Conservation (phyloP, 148 eudicot species). For the Fagopyrum tataricum region DNA sequence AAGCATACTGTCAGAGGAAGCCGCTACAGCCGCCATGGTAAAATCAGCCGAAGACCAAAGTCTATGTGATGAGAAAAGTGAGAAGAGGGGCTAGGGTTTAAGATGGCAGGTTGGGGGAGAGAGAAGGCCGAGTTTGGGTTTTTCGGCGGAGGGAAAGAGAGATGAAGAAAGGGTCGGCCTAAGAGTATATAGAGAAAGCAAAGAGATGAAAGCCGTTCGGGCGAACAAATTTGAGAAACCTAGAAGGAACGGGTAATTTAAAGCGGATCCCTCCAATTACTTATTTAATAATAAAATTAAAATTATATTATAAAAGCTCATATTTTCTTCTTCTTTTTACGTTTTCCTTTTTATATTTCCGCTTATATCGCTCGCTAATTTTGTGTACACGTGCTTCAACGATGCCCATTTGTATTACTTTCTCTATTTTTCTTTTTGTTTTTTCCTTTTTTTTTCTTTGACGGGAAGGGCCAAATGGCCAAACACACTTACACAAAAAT, state of each 20-base stretch:
- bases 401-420: not conserved
- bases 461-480: not conserved
- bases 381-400: constrained; percentile 4
- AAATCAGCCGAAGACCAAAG: constrained; percentile 5
- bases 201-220: not conserved
- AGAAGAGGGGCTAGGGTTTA: constrained; percentile 6
- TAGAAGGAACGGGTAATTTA: constrained; percentile 13
- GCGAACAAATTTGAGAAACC: constrained; percentile 8
- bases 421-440: not conserved
- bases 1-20: constrained; percentile 16
- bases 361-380: not conserved
- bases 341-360: not conserved
- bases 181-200: not conserved
- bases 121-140: constrained; percentile 4
- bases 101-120: constrained; percentile 4
- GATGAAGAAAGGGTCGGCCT: constrained; percentile 4
- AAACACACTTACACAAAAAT: no score
- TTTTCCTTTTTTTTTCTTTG: not conserved
- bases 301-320: not conserved
- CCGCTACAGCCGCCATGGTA: constrained; percentile 15
- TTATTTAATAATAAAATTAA: not conserved
- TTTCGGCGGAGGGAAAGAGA: constrained; percentile 14
- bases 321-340: not conserved
- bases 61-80: not conserved
- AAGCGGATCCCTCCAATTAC: constrained; percentile 5